Evolutionary conservation across 2,329 filamentous ascomycete genomes (phyloP).

Genomic region (Verticillium nonalfalfae): DNA sequence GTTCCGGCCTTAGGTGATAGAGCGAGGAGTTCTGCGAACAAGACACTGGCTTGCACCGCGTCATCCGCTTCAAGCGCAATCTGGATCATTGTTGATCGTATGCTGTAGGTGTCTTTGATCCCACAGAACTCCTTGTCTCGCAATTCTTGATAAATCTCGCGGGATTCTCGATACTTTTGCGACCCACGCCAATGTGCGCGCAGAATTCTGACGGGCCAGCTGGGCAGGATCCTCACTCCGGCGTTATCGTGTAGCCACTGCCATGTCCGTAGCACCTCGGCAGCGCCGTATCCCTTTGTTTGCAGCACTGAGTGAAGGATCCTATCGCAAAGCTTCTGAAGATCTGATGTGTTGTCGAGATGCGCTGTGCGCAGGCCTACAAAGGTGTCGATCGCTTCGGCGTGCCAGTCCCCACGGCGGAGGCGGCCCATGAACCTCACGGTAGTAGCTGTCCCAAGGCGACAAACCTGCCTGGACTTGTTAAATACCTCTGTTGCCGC

Average conservation of each 20-base stretch:
- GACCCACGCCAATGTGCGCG: slow-evolving; percentile 3
- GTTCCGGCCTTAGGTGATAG: not conserved
- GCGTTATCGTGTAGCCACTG: slow-evolving; percentile 2
- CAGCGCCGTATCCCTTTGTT: slow-evolving; percentile 3
- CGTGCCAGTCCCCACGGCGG: not conserved
- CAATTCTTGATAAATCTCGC: slow-evolving; percentile 3
- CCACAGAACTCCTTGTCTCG: slow-evolving; percentile 4
- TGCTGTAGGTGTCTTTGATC: slow-evolving; percentile 1
- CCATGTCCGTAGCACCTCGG: slow-evolving; percentile 4
- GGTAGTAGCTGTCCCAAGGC: not conserved
- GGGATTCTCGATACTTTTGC: not conserved
- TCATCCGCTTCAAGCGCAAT: slow-evolving; percentile 8
- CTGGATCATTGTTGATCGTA: slow-evolving; percentile 6
- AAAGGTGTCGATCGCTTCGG: slow-evolving; percentile 8
- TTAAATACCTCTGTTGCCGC: not conserved
- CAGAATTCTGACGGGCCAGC: not conserved
- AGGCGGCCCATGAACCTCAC: slow-evolving; percentile 6
- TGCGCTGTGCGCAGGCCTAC: not conserved
- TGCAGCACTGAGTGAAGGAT: slow-evolving; percentile 3
- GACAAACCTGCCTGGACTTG: not conserved
- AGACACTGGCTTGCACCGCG: not conserved
- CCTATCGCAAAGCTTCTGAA: not conserved
- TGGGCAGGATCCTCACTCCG: not conserved
- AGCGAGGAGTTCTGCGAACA: slow-evolving; percentile 1
- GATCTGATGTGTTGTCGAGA: not conserved